phyloP scores from a whole-genome alignment of 495 filamentous ascomycete species.

The Annulohypoxylon bovei region DNA sequence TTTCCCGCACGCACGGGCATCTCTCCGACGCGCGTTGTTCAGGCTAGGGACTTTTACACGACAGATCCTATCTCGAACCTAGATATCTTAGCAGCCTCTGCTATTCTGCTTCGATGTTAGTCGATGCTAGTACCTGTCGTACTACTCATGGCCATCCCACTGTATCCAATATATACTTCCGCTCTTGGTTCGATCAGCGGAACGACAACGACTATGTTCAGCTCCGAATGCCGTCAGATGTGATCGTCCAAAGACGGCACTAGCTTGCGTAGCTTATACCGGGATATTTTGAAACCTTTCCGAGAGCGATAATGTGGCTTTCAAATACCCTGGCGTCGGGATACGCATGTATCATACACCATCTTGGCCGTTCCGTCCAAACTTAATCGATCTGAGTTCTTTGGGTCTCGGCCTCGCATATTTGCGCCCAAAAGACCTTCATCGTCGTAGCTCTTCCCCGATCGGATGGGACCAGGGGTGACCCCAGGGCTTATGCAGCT shows the following conservation, averaged over 20 bases:
- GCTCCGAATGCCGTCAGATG: constrained; percentile 25
- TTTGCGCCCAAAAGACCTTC: constrained; percentile 27
- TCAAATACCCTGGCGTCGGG: constrained; percentile 34
- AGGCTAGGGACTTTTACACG: constrained; percentile 31
- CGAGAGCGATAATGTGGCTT: constrained; percentile 35
- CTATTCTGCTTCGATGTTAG: constrained; percentile 28
- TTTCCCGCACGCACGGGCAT: constrained; percentile 40
- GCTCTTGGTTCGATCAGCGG: constrained; percentile 7
- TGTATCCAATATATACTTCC: constrained; percentile 9
- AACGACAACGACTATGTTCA: constrained; percentile 21
- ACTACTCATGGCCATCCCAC: constrained; percentile 19
- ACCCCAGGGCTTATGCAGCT: constrained; percentile 34
- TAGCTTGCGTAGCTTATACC: constrained; percentile 38
- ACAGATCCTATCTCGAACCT: constrained; percentile 17
- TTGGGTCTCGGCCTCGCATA: constrained; percentile 33
- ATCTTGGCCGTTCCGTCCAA: constrained; percentile 29
- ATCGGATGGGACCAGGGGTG: constrained; percentile 36
- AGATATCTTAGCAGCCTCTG: constrained; percentile 26
- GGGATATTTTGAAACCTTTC: constrained; percentile 39
- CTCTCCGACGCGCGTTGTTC: constrained; percentile 25
- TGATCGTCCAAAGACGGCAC: constrained; percentile 31
- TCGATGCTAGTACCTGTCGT: constrained; percentile 20
- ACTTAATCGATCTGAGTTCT: constrained; percentile 31
- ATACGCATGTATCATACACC: constrained; percentile 35
- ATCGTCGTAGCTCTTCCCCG: constrained; percentile 36